These are phyloP conservation scores for Achlya hypogyna DNA, from an alignment of 352 stramenopile species.

Conservation along the genomic window DNA sequence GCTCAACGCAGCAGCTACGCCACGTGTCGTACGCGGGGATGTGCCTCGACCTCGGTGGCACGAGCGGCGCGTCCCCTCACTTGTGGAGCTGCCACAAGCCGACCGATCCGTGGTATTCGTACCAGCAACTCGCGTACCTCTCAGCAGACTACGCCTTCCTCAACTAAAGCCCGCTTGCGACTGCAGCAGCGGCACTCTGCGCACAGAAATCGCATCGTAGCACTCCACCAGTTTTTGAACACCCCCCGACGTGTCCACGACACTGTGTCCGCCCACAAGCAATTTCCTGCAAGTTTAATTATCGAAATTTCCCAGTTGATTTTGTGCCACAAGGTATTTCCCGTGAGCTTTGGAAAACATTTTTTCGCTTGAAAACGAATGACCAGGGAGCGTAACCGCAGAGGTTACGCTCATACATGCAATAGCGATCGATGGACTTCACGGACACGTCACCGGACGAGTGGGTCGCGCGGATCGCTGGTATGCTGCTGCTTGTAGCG, in stretches of 20 bases:
- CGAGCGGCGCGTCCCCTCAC: background rate
- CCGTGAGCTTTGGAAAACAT: no score
- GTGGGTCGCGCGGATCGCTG: constrained; percentile 7
- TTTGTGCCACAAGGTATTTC: no score
- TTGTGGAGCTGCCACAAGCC: background rate
- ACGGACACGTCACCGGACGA: background rate
- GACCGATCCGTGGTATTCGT: background rate
- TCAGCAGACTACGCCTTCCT: background rate
- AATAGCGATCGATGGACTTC: no score
- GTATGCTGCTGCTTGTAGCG: constrained; percentile 51
- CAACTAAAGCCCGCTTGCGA: background rate
- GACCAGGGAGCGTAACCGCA: no score
- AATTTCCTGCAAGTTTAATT: no score
- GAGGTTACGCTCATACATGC: no score
- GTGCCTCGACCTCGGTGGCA: constrained; percentile 35
- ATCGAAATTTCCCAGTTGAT: no score
- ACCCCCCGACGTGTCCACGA: no score
- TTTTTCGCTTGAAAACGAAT: no score
- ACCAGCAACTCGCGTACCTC: background rate
- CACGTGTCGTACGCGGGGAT: constrained; percentile 38
- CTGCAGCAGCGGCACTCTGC: background rate
- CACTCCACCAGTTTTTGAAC: no score
- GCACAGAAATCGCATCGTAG: no score
- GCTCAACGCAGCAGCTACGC: constrained; percentile 30
- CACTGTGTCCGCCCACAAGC: no score